phyloP scores from a whole-genome alignment of 2,329 filamentous ascomycete genomes.

The Pyrenophora seminiperda region DNA sequence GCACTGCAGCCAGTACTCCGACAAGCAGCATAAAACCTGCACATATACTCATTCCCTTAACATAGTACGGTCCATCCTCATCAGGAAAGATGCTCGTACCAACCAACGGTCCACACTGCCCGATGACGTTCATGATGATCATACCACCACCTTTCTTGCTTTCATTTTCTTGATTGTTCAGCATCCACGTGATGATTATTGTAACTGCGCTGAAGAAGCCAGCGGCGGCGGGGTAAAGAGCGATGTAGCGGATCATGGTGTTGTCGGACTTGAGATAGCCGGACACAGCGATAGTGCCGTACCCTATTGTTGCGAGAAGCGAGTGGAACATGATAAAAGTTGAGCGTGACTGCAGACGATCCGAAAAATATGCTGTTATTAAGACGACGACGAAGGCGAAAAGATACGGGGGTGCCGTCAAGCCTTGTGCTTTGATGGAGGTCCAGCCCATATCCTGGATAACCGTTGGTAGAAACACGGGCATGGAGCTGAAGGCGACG shows the following conservation, averaged over 20 bases:
- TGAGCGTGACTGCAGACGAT: slow-evolving; percentile 66
- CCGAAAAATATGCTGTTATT: slow-evolving; percentile 72
- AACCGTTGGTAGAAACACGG: slow-evolving; percentile 85
- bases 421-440: slow-evolving; percentile 70
- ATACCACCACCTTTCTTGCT: slow-evolving; percentile 76
- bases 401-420: slow-evolving; percentile 82
- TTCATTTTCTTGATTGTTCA: slow-evolving; percentile 79
- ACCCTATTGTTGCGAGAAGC: slow-evolving; percentile 66
- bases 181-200: slow-evolving; percentile 82
- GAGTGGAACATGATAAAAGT: slow-evolving; percentile 72
- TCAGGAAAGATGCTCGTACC: slow-evolving; percentile 62
- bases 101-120: slow-evolving; percentile 73
- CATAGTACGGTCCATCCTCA: slow-evolving; percentile 56
- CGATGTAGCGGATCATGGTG: slow-evolving; percentile 65
- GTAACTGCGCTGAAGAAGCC: slow-evolving; percentile 89
- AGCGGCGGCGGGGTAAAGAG: slow-evolving; percentile 75
- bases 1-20: slow-evolving; percentile 48
- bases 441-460: slow-evolving; percentile 76
- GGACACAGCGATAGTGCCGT: slow-evolving; percentile 65
- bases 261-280: slow-evolving; percentile 49
- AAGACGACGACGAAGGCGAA: slow-evolving; percentile 74
- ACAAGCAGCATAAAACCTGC: slow-evolving; percentile 57
- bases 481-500: slow-evolving; percentile 84
- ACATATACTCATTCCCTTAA: slow-evolving; percentile 57
- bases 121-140: slow-evolving; percentile 79